A percentile compares a stretch with the other conserved stretches of the same genome.
Conservation (phyloP, 192 early-diverging fungal genomes). For the Backusella sp. region DNA sequence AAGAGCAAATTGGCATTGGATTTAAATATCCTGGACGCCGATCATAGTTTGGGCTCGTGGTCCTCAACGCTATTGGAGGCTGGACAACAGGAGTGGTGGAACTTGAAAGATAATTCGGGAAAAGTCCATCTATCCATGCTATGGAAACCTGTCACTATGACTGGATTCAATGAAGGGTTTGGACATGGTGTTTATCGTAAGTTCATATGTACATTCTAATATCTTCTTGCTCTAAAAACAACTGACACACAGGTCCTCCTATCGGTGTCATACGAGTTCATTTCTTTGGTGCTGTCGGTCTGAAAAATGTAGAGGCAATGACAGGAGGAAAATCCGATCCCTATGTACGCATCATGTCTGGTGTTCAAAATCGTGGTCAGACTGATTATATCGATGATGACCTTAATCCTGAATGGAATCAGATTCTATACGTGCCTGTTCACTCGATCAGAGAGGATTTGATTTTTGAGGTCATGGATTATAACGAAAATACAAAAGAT, state of each 20-base stretch:
- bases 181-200: constrained; percentile 48
- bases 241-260: constrained; percentile 42
- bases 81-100: constrained; percentile 42
- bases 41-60: constrained; percentile 38
- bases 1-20: constrained; percentile 53
- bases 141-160: constrained; percentile 82
- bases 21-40: constrained; percentile 63
- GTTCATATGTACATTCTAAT: constrained; percentile 6
- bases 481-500: constrained; percentile 82
- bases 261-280: constrained; percentile 80
- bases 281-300: constrained; percentile 64
- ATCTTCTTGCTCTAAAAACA: background rate
- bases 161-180: constrained; percentile 49
- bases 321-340: constrained; percentile 87
- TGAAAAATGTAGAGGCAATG: constrained; percentile 84
- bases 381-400: constrained; percentile 84
- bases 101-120: constrained; percentile 36
- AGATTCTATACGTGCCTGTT: constrained; percentile 78
- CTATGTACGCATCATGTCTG: constrained; percentile 73
- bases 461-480: constrained; percentile 84
- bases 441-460: constrained; percentile 74
- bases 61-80: constrained; percentile 30
- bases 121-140: constrained; percentile 38
- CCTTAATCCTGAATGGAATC: constrained; percentile 90
- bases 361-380: constrained; percentile 59